Evolutionary conservation across 2,329 filamentous ascomycete genomes (phyloP).

Genomic region (Penicillium sp.): DNA sequence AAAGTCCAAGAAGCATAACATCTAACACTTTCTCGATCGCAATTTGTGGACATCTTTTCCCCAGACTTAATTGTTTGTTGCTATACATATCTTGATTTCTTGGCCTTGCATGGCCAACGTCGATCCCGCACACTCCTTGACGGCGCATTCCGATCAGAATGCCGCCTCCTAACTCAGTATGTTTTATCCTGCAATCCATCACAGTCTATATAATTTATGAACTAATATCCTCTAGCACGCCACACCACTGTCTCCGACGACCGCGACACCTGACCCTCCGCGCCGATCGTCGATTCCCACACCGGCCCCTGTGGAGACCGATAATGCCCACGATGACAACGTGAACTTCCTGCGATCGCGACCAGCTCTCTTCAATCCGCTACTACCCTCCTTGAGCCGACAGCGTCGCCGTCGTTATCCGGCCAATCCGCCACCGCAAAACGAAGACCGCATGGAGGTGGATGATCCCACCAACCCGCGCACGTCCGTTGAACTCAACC

Average conservation of each 20-base stretch:
- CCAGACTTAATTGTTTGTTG: not conserved
- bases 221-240: conserved; percentile 21
- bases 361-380: conserved; percentile 27
- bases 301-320: conserved; percentile 42
- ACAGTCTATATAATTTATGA: not conserved
- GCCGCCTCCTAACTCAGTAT: conserved; percentile 44
- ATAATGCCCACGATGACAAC: conserved; percentile 50
- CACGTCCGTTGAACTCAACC: conserved; percentile 41
- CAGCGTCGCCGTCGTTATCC: conserved; percentile 34
- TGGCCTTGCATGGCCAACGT: conserved; percentile 9
- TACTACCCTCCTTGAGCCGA: conserved; percentile 28
- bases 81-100: not conserved
- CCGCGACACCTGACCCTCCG: conserved; percentile 39
- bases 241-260: conserved; percentile 28
- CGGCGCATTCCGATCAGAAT: conserved; percentile 17
- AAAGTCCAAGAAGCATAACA: not conserved
- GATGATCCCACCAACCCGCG: conserved; percentile 31
- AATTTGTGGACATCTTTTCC: not conserved
- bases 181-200: conserved; percentile 17
- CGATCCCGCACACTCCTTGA: conserved; percentile 6
- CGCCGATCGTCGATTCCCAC: conserved; percentile 51
- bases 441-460: conserved; percentile 38
- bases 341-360: conserved; percentile 51
- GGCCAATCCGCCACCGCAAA: conserved; percentile 21
- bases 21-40: not conserved